These are phyloP conservation scores for Xanthoparmelia taractica DNA, from an alignment of 495 filamentous ascomycete species.

Conservation along the genomic window DNA sequence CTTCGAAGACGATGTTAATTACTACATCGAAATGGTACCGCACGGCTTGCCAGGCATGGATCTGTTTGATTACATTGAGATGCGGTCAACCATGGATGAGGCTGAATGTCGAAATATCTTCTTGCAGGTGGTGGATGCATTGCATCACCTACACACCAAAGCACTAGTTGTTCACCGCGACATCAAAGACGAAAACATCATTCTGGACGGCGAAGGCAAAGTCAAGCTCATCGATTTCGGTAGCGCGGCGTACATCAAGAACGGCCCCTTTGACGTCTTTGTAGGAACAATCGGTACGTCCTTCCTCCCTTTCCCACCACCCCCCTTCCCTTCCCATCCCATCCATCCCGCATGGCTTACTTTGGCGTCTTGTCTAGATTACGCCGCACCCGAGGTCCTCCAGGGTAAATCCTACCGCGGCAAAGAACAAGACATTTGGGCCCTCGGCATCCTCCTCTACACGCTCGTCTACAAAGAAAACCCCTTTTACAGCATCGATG, in stretches of 20 bases:
- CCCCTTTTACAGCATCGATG: constrained; percentile 97
- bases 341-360: not conserved
- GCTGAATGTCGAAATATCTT: constrained; percentile 91
- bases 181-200: constrained; percentile 98
- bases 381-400: constrained; percentile 95
- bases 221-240: constrained; percentile 98
- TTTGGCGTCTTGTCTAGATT: constrained; percentile 63
- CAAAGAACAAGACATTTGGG: constrained; percentile 98
- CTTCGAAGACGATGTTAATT: constrained; percentile 96
- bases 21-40: constrained; percentile 98
- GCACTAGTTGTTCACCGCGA: constrained; percentile 92
- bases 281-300: constrained; percentile 92
- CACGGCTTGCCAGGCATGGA: constrained; percentile 98
- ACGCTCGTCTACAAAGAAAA: constrained; percentile 99
- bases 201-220: constrained; percentile 87
- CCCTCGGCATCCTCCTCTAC: constrained; percentile 93
- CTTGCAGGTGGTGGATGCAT: constrained; percentile 77
- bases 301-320: not conserved
- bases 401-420: constrained; percentile 87
- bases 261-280: constrained; percentile 97
- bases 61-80: constrained; percentile 96
- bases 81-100: constrained; percentile 95
- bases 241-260: constrained; percentile 96
- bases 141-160: constrained; percentile 86
- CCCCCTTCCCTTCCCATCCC: not conserved